phyloP scores from a whole-genome alignment of 352 stramenopile species.

The Pythium oligandrum region DNA sequence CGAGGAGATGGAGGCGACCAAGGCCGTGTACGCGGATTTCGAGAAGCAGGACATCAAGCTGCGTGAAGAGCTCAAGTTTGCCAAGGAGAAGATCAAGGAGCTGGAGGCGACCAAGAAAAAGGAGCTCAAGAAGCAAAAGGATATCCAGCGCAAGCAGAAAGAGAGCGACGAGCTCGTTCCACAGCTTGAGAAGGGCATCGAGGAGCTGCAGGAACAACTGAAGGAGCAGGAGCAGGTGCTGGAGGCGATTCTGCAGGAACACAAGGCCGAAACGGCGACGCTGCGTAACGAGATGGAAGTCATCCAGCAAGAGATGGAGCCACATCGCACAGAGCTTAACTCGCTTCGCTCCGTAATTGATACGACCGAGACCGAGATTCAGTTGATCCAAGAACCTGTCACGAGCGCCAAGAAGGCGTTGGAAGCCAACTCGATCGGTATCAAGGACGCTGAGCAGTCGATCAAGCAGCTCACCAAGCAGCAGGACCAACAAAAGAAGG shows the following conservation, averaged over 20 bases:
- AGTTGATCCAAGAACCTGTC: slow-evolving; percentile 64
- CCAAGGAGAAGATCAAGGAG: slow-evolving; percentile 91
- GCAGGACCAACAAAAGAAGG: slow-evolving; percentile 37
- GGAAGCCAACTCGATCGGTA: slow-evolving; percentile 49
- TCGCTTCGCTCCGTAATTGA: slow-evolving; percentile 69
- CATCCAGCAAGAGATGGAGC: slow-evolving; percentile 76
- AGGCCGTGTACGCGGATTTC: slow-evolving; percentile 93
- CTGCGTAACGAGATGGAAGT: slow-evolving; percentile 71
- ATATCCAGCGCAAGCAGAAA: slow-evolving; percentile 70
- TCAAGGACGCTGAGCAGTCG: slow-evolving; percentile 50
- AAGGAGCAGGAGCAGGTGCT: slow-evolving; percentile 87
- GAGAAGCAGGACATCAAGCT: slow-evolving; percentile 98
- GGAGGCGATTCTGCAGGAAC: slow-evolving; percentile 71
- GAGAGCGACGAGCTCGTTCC: slow-evolving; percentile 88
- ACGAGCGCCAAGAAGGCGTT: slow-evolving; percentile 79
- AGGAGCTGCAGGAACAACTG: slow-evolving; percentile 61
- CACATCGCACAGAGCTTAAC: slow-evolving; percentile 70
- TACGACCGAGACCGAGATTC: slow-evolving; percentile 75
- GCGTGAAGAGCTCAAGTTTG: slow-evolving; percentile 96
- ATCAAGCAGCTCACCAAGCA: slow-evolving; percentile 67
- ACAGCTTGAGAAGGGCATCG: slow-evolving; percentile 80
- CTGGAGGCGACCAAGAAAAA: slow-evolving; percentile 86
- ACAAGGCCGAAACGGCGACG: slow-evolving; percentile 73
- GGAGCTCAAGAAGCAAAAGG: slow-evolving; percentile 91
- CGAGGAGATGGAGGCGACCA: slow-evolving; percentile 84